Conservation (phyloP, 345 rosid species). For the Salix brachista region DNA sequence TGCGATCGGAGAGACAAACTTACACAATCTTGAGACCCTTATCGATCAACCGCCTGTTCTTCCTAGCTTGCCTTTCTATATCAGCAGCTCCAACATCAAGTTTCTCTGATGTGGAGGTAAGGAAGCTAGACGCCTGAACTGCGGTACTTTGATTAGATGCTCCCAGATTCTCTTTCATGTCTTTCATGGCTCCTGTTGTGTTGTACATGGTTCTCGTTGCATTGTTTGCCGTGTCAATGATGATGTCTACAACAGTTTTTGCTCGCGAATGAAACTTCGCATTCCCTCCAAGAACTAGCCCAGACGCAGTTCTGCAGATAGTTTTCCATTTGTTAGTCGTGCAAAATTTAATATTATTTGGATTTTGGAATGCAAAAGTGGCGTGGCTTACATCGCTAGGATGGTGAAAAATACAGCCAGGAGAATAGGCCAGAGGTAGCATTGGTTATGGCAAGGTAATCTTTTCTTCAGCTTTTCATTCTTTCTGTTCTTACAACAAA, state of each 20-base stretch:
- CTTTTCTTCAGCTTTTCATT: conserved; percentile 27
- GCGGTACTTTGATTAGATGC: conserved; percentile 11
- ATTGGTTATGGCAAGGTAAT: conserved; percentile 25
- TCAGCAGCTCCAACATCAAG: conserved; percentile 41
- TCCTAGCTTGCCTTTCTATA: conserved; percentile 43
- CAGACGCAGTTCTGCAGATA: conserved; percentile 47
- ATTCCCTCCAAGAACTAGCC: conserved; percentile 57
- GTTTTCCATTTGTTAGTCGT: not conserved
- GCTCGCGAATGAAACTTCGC: conserved; percentile 48
- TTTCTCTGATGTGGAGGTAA: conserved; percentile 38
- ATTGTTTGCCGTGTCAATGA: conserved; percentile 52
- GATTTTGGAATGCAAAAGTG: not conserved
- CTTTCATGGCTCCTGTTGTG: conserved; percentile 60
- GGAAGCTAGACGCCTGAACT: conserved; percentile 30
- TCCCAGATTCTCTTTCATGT: conserved; percentile 36
- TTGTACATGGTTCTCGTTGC: conserved; percentile 49
- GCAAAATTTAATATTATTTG: not conserved
- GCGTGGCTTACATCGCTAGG: conserved; percentile 49
- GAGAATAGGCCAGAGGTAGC: conserved; percentile 36
- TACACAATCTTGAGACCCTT: conserved; percentile 55
- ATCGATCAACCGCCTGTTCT: conserved; percentile 47
- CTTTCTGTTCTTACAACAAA: conserved; percentile 25
- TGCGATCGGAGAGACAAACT: not conserved
- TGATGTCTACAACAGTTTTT: conserved; percentile 38
- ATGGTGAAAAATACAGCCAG: conserved; percentile 39